Base-by-base conservation (phyloP, 208 protist genomes). In the Naegleria gruberi region DNA sequence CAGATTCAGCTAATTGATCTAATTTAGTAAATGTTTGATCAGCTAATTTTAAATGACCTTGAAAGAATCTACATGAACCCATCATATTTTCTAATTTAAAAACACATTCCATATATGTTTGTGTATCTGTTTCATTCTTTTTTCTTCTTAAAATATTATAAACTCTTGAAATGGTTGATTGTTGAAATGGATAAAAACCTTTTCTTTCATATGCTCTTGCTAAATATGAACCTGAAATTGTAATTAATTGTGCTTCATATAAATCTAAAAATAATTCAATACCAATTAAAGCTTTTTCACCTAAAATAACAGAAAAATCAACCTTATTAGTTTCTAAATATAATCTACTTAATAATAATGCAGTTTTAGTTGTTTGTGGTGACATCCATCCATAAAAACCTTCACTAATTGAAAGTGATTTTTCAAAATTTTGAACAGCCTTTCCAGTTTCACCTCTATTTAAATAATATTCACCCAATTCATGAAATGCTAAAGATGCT, bases 81-180 rank as follows among this genome's bases (percentile, higher is more conserved):
- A 83, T 37, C 40, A 83, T 83, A 44, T 83, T 83, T 44, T 83
- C 77, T 26, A 83, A 43, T 23, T 83, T 83, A 37, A 83, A 83
- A 44, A 83, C 77, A 26, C 77, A 83, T 43, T 44, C 37, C 37
- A 44, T 19, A 26, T 83, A 83, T 17, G n/a, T 17, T 44, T 83
- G n/a, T 17, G 77, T 0, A 83, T 83, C 77, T 44, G n/a, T 44
- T 44, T 44, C n/a, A 5, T n/a, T 12, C 26, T 83, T 83, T 17
- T 44, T 41, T 43, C 77, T 83, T 44, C 40, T 83, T 44, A 83
- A 43, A 15, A 83, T 44, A 43, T 83, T 83, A 43, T 44, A 83
- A 41, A 44, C 40, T 44, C 40, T 83, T 83, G 77, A 44, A 19
- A 83, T 41, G 4, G 77, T 83, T 17, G 77, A 41, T 44, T 83